Percentiles rank a stretch among this genome's conserved stretches.
Conservation (phyloP, 768 basidiomycete genomes). For the Lactarius tabidus region DNA sequence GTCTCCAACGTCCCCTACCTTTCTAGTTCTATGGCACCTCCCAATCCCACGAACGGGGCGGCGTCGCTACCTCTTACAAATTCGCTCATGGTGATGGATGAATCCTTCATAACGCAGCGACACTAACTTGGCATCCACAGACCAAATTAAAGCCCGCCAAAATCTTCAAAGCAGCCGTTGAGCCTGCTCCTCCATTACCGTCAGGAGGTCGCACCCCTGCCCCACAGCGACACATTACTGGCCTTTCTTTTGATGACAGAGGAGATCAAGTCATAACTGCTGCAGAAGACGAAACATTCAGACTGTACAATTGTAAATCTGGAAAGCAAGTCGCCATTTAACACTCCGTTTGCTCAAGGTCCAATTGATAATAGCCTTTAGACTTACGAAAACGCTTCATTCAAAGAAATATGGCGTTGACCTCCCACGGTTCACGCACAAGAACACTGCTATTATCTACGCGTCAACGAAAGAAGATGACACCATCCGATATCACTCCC, state of each 20-base stretch:
- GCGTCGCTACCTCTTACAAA: constrained; percentile 27
- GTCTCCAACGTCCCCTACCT: neutral
- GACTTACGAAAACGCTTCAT: constrained; percentile 71
- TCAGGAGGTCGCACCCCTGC: constrained; percentile 37
- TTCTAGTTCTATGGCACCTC: constrained; percentile 19
- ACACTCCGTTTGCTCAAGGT: constrained; percentile 24
- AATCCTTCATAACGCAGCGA: neutral
- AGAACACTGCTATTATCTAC: constrained; percentile 76
- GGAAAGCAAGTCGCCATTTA: constrained; percentile 76
- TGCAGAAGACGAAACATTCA: constrained; percentile 88
- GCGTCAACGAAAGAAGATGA: constrained; percentile 96
- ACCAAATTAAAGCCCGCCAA: constrained; percentile 80
- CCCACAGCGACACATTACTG: constrained; percentile 65
- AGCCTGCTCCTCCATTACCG: constrained; percentile 50
- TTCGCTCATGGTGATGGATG: constrained; percentile 33
- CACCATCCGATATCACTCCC: constrained; percentile 88
- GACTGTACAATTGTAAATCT: constrained; percentile 81
- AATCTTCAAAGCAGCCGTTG: constrained; percentile 79
- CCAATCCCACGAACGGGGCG: constrained; percentile 9
- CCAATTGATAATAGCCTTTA: constrained; percentile 36
- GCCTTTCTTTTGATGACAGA: constrained; percentile 85
- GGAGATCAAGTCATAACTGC: constrained; percentile 86
- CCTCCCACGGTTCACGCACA: constrained; percentile 92
- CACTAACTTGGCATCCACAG: constrained; percentile 36
- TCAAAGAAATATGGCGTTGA: constrained; percentile 98